Base-by-base conservation (phyloP, 257 asterid species). In the Solanum paucissectum region DNA sequence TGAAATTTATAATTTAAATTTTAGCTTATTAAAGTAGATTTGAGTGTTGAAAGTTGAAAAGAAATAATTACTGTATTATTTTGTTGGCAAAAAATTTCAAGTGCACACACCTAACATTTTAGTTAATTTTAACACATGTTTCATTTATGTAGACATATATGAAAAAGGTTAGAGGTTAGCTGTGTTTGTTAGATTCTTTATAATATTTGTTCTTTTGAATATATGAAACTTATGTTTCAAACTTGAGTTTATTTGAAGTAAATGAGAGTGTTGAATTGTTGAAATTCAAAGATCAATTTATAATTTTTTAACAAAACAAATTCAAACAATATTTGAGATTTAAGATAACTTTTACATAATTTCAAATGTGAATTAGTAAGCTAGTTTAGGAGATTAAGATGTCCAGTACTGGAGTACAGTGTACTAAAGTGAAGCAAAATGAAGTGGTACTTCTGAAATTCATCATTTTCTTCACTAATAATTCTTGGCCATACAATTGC, bases 401-500 rank as follows among this genome's bases (percentile, higher is more conserved):
- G 32, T 42, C 46, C 36, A 13, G 87, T 86, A 88, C 79, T 33
- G 12, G 13, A 72, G 91, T 68, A 83, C 66, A 60, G 89, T n/a
- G 88, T 62, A 76, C 83, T 46, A 32, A 49, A 29, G 69, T 46
- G 68, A 9, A 55, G 62, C 73, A 66, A 72, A 36, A 44, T 5
- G 68, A 5, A 81, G 69, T 29, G 42, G 69, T 81, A 81, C 85
- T 81, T 81, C 42, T 0, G 9, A 49, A 81, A 46, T 46, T 46
- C 46, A 38, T n/a, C 58, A 75, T 82, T 88, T 87, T 64, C 85
- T 42, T 21, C 13, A 72, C 69, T 32, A 62, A 87, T 84, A 60
- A 87, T 84, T 91, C 90, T 89, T 90, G 89, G 89, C 98, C 98
- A 95, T 95, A 92, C 91, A 90, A 86, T 85, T 86, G 73, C 84